phyloP scores from a whole-genome alignment of 1,284 basidiomycete genomes.

The Termitomyces sp. region DNA sequence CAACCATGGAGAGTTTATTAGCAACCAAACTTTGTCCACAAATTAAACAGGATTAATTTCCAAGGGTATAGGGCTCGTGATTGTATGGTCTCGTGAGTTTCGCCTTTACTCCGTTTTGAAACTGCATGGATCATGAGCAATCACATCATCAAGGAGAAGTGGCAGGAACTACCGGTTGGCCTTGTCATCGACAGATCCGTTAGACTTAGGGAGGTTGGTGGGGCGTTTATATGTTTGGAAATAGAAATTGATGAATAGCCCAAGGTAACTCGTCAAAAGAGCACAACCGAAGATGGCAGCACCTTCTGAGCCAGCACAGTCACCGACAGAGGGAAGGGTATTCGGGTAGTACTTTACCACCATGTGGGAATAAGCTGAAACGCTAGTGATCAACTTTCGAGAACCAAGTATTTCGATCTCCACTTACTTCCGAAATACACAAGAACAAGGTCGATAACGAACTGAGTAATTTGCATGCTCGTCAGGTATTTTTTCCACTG shows the following conservation, averaged over 20 bases:
- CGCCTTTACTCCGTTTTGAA: slow-evolving; percentile 25
- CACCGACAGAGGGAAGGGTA: slow-evolving; percentile 62
- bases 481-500: slow-evolving; percentile 98
- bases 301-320: slow-evolving; percentile 85
- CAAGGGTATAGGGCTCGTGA: slow-evolving; percentile 32
- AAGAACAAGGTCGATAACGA: slow-evolving; percentile 83
- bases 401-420: slow-evolving; percentile 14
- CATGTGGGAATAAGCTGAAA: slow-evolving; percentile 80
- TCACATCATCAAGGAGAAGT: neutral
- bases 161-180: slow-evolving; percentile 27
- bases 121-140: slow-evolving; percentile 15
- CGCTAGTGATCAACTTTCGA: slow-evolving; percentile 16
- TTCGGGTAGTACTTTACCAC: slow-evolving; percentile 56
- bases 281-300: slow-evolving; percentile 89
- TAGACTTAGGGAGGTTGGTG: slow-evolving; percentile 37
- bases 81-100: slow-evolving; percentile 19
- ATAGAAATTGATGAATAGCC: slow-evolving; percentile 90
- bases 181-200: slow-evolving; percentile 34
- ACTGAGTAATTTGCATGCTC: slow-evolving; percentile 93
- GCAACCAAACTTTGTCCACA: slow-evolving; percentile 17
- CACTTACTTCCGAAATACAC: slow-evolving; percentile 92
- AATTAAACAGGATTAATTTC: slow-evolving; percentile 32
- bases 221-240: slow-evolving; percentile 79
- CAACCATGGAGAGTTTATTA: slow-evolving; percentile 5
- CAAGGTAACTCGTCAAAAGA: slow-evolving; percentile 85